Conservation (phyloP, 164 flowering plant species). For the Santalum album region DNA sequence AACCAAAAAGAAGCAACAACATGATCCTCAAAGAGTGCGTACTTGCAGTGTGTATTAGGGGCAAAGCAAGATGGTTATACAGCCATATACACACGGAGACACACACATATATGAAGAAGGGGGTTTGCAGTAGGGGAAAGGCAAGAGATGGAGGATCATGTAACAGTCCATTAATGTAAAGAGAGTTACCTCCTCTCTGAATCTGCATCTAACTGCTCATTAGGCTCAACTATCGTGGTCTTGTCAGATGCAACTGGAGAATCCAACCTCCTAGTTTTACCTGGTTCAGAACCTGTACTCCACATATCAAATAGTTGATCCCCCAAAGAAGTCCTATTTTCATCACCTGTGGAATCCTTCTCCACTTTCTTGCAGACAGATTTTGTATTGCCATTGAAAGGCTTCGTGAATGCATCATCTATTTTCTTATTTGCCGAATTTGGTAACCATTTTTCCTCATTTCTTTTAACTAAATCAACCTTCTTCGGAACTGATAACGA, state of each 20-base stretch:
- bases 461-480: neutral
- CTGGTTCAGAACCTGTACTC: conserved; percentile 10
- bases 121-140: no score
- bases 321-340: conserved; percentile 15
- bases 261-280: conserved; percentile 15
- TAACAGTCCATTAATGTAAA: no score
- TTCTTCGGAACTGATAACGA: neutral
- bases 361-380: conserved; percentile 6
- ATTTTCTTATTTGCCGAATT: conserved; percentile 1
- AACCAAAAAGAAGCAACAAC: no score
- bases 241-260: conserved; percentile 10
- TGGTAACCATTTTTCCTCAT: neutral
- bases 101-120: no score
- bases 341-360: conserved; percentile 8
- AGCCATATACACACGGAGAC: no score
- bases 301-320: conserved; percentile 8
- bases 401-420: conserved; percentile 11
- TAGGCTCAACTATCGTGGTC: neutral
- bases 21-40: no score
- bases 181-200: conserved; percentile 37
- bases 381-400: conserved; percentile 12
- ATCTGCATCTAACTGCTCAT: conserved; percentile 29
- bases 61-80: no score
- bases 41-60: no score
- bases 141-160: no score